phyloP scores from a whole-genome alignment of 441 rosid species.

The Isatis lusitanica region DNA sequence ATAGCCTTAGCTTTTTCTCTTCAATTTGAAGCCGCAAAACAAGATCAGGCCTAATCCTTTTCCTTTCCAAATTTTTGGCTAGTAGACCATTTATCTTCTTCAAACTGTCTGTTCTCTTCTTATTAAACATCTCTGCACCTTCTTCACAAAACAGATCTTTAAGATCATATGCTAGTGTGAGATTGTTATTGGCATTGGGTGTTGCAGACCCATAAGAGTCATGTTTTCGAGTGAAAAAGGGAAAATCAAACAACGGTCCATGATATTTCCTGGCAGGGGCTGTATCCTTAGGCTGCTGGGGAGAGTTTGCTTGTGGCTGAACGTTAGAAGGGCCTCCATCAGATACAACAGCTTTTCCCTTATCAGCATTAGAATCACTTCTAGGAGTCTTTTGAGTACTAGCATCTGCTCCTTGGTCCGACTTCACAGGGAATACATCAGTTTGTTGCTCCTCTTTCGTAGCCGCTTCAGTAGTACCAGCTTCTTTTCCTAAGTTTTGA shows the following conservation, averaged over 20 bases:
- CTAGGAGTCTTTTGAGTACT: constrained; percentile 58
- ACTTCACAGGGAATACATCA: constrained; percentile 54
- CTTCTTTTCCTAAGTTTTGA: constrained; percentile 54
- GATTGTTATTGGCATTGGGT: constrained; percentile 77
- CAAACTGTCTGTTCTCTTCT: constrained; percentile 79
- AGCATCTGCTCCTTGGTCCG: constrained; percentile 79
- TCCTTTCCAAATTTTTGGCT: constrained; percentile 92
- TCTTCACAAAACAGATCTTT: constrained; percentile 95
- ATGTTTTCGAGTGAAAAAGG: constrained; percentile 95
- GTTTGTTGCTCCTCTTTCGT: constrained; percentile 82
- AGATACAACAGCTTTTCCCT: constrained; percentile 76
- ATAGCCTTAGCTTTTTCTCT: constrained; percentile 87
- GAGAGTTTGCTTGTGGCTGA: constrained; percentile 59
- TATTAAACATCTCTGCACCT: constrained; percentile 77
- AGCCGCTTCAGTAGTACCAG: constrained; percentile 41
- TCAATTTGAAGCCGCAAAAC: constrained; percentile 96
- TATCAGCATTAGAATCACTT: constrained; percentile 70
- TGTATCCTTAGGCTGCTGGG: constrained; percentile 73
- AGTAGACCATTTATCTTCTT: constrained; percentile 83
- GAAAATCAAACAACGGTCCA: constrained; percentile 98
- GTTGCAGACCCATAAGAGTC: constrained; percentile 83
- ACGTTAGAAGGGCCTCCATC: constrained; percentile 74
- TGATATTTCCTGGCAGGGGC: constrained; percentile 93
- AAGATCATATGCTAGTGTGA: constrained; percentile 84
- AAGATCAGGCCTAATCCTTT: constrained; percentile 99